Evolutionary conservation across 2,329 filamentous ascomycete genomes (phyloP).

Genomic region (Xylariaceae sp.): DNA sequence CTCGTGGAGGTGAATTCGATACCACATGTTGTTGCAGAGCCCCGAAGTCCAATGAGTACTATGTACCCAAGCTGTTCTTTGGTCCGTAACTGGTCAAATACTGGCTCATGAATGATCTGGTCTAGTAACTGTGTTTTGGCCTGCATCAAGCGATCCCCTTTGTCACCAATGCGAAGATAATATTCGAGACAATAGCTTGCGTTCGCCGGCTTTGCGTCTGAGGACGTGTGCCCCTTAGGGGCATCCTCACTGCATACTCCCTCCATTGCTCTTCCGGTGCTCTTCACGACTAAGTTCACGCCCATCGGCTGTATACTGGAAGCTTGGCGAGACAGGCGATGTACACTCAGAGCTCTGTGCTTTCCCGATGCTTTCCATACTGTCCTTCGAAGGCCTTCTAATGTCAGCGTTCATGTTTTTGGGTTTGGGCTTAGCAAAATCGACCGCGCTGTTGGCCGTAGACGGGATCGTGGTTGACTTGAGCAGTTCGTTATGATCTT

Average conservation of each 20-base stretch:
- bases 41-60: constrained; percentile 81
- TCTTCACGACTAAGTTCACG: too few species aligned
- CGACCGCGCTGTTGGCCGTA: constrained; percentile 33
- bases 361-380: too few species aligned
- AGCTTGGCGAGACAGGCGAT: constrained; percentile 28
- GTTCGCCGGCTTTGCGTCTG: constrained; percentile 86
- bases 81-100: constrained; percentile 95
- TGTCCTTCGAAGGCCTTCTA: too few species aligned
- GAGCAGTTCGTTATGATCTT: constrained; percentile 43
- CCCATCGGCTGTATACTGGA: constrained; percentile 23
- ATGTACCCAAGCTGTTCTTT: constrained; percentile 98
- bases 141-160: constrained; percentile 71
- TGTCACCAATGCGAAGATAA: constrained; percentile 72
- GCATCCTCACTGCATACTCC: too few species aligned
- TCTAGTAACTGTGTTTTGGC: constrained; percentile 82
- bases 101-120: constrained; percentile 90
- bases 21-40: constrained; percentile 78
- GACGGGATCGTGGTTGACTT: constrained; percentile 27
- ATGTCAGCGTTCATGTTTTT: constrained; percentile 25
- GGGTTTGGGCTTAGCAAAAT: constrained; percentile 28
- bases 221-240: too few species aligned
- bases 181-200: constrained; percentile 87
- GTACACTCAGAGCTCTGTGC: too few species aligned
- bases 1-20: too few species aligned
- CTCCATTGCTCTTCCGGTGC: constrained; percentile 30